Conservation (phyloP, 495 filamentous ascomycete genomes). For the Talaromyces stipitatus region DNA sequence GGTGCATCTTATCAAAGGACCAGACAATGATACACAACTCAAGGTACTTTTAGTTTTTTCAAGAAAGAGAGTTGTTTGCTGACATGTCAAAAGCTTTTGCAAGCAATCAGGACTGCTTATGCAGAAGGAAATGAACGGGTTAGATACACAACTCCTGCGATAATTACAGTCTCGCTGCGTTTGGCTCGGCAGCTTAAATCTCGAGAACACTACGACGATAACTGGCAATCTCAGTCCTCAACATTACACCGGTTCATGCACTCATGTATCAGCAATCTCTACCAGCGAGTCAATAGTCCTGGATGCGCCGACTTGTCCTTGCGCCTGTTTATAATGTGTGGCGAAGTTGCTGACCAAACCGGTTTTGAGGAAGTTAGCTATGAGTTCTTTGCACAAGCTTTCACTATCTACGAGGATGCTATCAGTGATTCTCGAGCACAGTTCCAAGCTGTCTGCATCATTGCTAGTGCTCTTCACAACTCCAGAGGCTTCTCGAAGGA, state of each 20-base stretch:
- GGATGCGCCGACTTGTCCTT: slow-evolving; percentile 80
- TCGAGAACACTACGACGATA: slow-evolving; percentile 90
- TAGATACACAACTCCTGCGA: slow-evolving; percentile 86
- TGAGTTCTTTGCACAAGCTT: slow-evolving; percentile 97
- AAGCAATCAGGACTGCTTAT: slow-evolving; percentile 81
- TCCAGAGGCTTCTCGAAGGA: slow-evolving; percentile 85
- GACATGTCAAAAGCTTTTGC: slow-evolving; percentile 55
- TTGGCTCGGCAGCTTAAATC: slow-evolving; percentile 84
- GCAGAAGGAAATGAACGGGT: slow-evolving; percentile 90
- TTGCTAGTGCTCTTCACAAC: slow-evolving; percentile 80
- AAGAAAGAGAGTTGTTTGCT: slow-evolving; percentile 12
- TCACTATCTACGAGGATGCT: slow-evolving; percentile 94
- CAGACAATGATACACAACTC: slow-evolving; percentile 89
- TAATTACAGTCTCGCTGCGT: slow-evolving; percentile 84
- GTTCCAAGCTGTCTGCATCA: slow-evolving; percentile 94
- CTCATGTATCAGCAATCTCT: slow-evolving; percentile 75
- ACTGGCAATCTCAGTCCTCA: slow-evolving; percentile 84
- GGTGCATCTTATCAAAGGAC: slow-evolving; percentile 74
- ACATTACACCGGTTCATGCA: slow-evolving; percentile 95
- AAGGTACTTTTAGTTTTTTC: slow-evolving; percentile 39
- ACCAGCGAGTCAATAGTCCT: slow-evolving; percentile 68
- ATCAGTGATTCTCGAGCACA: slow-evolving; percentile 92
- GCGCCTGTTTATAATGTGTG: slow-evolving; percentile 82
- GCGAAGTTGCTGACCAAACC: slow-evolving; percentile 86
- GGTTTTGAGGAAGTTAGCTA: slow-evolving; percentile 94